A percentile compares a stretch with the other conserved stretches of the same genome.
Evolutionary conservation across 305 asterid genomes (phyloP).

Genomic region (Lippia alba): DNA sequence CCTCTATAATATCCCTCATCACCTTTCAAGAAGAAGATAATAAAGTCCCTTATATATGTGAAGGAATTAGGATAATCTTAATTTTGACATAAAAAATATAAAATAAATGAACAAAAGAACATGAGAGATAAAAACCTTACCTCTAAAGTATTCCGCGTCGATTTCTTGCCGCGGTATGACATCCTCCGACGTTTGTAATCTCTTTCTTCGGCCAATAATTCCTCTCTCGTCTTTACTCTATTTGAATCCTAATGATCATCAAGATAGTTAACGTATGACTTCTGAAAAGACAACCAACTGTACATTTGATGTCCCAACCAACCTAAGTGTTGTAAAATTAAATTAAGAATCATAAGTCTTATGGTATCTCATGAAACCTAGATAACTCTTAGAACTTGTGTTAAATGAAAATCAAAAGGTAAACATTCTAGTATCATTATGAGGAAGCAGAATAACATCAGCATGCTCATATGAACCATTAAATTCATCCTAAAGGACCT

Average conservation of each 20-base stretch:
- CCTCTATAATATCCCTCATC: constrained; percentile 82
- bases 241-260: constrained; percentile 56
- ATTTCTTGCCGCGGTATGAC: constrained; percentile 95
- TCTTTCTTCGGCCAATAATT: constrained; percentile 96
- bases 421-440: not conserved
- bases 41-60: constrained; percentile 7
- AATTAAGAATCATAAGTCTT: not conserved
- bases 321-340: not conserved
- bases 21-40: constrained; percentile 52
- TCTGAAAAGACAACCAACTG: not conserved
- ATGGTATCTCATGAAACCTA: too few species aligned
- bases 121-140: constrained; percentile 42
- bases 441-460: not conserved
- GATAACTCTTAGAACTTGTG: too few species aligned
- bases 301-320: constrained; percentile 13
- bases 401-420: not conserved
- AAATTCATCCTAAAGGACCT: constrained; percentile 6
- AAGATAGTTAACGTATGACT: constrained; percentile 1
- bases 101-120: not conserved
- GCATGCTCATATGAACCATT: not conserved
- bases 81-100: not conserved
- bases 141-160: constrained; percentile 72
- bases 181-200: constrained; percentile 95
- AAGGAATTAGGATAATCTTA: constrained; percentile 10
- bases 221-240: constrained; percentile 79